These are phyloP conservation scores for Isatis tinctoria DNA, from an alignment of 345 rosid species.

Conservation along the genomic window DNA sequence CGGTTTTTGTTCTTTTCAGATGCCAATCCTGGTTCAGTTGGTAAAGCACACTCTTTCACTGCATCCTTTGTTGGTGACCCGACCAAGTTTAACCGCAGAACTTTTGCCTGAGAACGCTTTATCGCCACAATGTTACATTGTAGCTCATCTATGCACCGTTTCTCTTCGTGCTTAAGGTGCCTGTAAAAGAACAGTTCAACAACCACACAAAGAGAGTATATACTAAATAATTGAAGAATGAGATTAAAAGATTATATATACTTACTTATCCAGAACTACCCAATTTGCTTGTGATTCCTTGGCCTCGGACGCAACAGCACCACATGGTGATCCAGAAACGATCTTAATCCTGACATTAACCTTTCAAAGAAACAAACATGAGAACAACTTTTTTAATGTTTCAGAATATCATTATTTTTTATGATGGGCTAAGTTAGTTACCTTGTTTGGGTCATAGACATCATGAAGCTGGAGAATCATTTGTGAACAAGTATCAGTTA, in stretches of 20 bases:
- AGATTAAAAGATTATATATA: neutral
- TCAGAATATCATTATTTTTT: neutral
- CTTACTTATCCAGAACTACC: conserved; percentile 97
- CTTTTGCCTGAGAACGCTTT: conserved; percentile 84
- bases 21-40: conserved; percentile 46
- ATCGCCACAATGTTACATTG: conserved; percentile 95
- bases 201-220: neutral
- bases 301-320: conserved; percentile 86
- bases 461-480: conserved; percentile 97
- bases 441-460: conserved; percentile 96
- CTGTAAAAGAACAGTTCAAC: conserved; percentile 38
- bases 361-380: conserved; percentile 31
- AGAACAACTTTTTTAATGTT: neutral
- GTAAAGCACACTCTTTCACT: neutral
- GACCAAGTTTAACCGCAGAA: conserved; percentile 88
- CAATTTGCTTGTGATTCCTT: conserved; percentile 72
- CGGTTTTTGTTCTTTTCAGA: conserved; percentile 42
- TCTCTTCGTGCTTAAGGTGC: conserved; percentile 83
- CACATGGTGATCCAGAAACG: conserved; percentile 84
- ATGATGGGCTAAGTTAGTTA: neutral
- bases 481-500: conserved; percentile 92
- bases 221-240: neutral
- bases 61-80: conserved; percentile 51
- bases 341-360: conserved; percentile 87
- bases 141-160: conserved; percentile 80